Evolutionary conservation across 2,329 filamentous ascomycete genomes (phyloP).

Genomic region (Amauroascus niger): DNA sequence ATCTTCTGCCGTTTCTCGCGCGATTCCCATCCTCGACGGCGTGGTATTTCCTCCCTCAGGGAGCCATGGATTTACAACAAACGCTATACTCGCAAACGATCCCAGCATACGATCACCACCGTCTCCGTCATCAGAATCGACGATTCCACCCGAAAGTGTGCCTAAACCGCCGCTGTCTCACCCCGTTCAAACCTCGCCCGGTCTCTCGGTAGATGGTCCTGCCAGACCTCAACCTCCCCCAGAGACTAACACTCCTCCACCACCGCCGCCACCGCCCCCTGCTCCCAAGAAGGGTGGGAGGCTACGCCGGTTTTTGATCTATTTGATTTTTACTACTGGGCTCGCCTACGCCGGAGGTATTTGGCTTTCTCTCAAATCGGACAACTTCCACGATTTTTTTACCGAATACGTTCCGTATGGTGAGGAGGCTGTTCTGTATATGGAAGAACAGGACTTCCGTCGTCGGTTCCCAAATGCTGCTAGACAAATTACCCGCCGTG

Average conservation of each 20-base stretch:
- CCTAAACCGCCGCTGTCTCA: slow-evolving; percentile 38
- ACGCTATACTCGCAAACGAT: slow-evolving; percentile 13
- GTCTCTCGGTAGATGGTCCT: slow-evolving; percentile 24
- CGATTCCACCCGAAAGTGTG: slow-evolving; percentile 42
- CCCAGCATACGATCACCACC: slow-evolving; percentile 26
- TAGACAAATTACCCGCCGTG: slow-evolving; percentile 38
- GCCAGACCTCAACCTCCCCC: slow-evolving; percentile 18
- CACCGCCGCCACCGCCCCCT: slow-evolving; percentile 34
- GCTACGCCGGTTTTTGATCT: slow-evolving; percentile 67
- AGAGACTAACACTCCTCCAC: slow-evolving; percentile 27
- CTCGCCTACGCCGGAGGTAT: slow-evolving; percentile 79
- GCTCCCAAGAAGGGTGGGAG: slow-evolving; percentile 58
- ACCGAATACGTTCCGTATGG: slow-evolving; percentile 93
- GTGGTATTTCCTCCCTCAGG: slow-evolving; percentile 14
- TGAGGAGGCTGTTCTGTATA: slow-evolving; percentile 86
- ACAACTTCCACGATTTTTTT: slow-evolving; percentile 99
- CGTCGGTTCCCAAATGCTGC: slow-evolving; percentile 62
- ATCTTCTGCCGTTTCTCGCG: not conserved
- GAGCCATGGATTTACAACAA: slow-evolving; percentile 21
- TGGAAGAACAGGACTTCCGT: slow-evolving; percentile 89
- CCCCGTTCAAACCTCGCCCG: slow-evolving; percentile 30
- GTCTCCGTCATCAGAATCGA: slow-evolving; percentile 38
- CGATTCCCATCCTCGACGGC: slow-evolving; percentile 16
- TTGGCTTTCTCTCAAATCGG: slow-evolving; percentile 84
- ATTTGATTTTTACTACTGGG: slow-evolving; percentile 63